Base-by-base conservation (phyloP, 2,329 filamentous ascomycete species). In the Colletotrichum limetticola region DNA sequence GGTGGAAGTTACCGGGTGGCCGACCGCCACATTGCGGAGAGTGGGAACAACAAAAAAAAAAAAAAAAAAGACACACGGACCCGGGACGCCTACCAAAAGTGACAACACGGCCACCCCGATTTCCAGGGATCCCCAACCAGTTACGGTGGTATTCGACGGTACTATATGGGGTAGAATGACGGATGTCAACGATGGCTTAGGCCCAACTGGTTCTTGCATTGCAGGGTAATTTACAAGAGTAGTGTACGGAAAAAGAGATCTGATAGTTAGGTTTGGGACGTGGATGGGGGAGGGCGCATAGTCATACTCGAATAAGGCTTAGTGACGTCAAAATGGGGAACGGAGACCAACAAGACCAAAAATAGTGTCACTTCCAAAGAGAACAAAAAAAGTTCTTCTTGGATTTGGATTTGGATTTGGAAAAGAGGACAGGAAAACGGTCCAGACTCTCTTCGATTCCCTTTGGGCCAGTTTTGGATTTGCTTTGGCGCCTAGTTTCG, bases 1-100 rank as follows among this genome's bases (percentile, higher is more conserved):
- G 59, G 49, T 59, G 53, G 55, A 72, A 72, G 66, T 55, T 65
- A 55, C 66, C 66, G 59, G 46, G 22, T 28, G 53, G 53, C 26
- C 37, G 46, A 71, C 71, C 71, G 71, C 71, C 70, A 70, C 60
- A 65, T 30, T 61, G 58, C 46, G 60, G 46, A 71, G 60, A 69
- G 66, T 65, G 59, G 60, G 59, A 53, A 11, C 6, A 16, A 16
- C 5, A 37, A 14, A 1, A 1, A 16, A 37, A 37, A 14, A 1
- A 1, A 16, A 37, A 19, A 42, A 42, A 42, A 42, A 42, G 5
- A 19, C 37, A 32, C 30, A 52, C 55, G 9, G 69, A 60, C 42
- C n/a, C 53, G n/a, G n/a, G 11, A 56, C 11, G 11, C 26, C 19
- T 28, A 56, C 53, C 22, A 24, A 55, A 56, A 56, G 11, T 5